phyloP scores from a whole-genome alignment of 768 basidiomycete species.

The Macrolepiota albuminosa region DNA sequence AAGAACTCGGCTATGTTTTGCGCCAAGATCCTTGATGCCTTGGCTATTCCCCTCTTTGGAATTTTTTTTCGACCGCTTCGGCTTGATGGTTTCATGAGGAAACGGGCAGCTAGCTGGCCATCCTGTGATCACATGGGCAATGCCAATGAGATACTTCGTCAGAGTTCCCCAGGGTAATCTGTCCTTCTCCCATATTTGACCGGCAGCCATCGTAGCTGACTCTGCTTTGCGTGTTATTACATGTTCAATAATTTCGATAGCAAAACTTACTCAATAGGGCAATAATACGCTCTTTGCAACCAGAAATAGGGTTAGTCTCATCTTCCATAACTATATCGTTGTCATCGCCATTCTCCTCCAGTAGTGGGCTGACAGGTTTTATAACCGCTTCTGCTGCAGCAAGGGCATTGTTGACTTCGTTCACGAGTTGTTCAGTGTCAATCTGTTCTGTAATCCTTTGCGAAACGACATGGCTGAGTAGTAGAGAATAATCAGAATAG shows the following conservation, averaged over 20 bases:
- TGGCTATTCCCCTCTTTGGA: too few relatives aligned
- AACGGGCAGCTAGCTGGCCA: too few relatives aligned
- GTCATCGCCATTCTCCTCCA: not conserved
- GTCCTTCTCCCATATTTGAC: not conserved
- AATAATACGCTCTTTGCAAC: not conserved
- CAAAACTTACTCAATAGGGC: not conserved
- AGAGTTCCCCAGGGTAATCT: not conserved
- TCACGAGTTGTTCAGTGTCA: not conserved
- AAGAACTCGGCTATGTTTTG: too few relatives aligned
- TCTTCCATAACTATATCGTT: not conserved
- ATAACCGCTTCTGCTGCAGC: not conserved
- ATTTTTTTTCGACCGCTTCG: too few relatives aligned
- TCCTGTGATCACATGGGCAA: not conserved
- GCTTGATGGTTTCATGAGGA: too few relatives aligned
- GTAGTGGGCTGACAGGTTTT: not conserved
- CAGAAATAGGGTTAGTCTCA: not conserved
- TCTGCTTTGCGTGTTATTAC: not conserved
- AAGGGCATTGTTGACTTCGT: not conserved
- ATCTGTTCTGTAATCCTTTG: not conserved
- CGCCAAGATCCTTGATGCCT: too few relatives aligned
- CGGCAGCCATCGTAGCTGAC: not conserved
- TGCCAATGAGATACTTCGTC: not conserved
- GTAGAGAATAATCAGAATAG: not conserved
- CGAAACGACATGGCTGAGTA: not conserved
- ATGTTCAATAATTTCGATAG: too few relatives aligned